phyloP scores from a whole-genome alignment of 495 filamentous ascomycete genomes.

The Daldinia childiae region DNA sequence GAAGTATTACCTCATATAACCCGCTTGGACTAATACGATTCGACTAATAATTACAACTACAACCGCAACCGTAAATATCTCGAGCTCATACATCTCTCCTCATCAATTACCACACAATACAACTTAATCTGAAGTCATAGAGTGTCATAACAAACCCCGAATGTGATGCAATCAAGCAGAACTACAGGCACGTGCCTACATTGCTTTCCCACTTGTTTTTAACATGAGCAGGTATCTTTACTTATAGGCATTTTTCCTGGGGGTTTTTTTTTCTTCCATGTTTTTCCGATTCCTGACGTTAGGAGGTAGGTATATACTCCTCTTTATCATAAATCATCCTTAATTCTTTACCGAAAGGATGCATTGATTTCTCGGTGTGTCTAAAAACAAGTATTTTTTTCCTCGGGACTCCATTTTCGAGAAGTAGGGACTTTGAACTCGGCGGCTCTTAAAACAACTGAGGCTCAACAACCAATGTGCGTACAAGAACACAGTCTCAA shows the following conservation, averaged over 20 bases:
- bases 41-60: background rate
- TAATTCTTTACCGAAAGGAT: constrained; percentile 22
- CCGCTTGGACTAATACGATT: background rate
- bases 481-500: constrained; percentile 1
- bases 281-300: background rate
- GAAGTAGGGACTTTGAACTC: constrained; percentile 3
- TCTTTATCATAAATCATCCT: background rate
- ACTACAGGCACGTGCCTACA: constrained; percentile 9
- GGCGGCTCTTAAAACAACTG: constrained; percentile 19
- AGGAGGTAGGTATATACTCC: background rate
- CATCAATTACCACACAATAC: constrained; percentile 9
- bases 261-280: background rate
- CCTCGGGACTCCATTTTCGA: constrained; percentile 1
- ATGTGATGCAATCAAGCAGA: constrained; percentile 25
- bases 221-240: background rate
- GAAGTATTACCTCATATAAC: background rate
- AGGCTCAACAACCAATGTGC: constrained; percentile 33
- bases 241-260: background rate
- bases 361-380: constrained; percentile 1
- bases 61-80: constrained; percentile 7
- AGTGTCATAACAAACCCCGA: constrained; percentile 19
- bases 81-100: background rate
- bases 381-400: constrained; percentile 19
- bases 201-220: constrained; percentile 5
- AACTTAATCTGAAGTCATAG: constrained; percentile 20